Evolutionary conservation across 306 rosid genomes (phyloP).

Genomic region (Begonia fuchsioides): DNA sequence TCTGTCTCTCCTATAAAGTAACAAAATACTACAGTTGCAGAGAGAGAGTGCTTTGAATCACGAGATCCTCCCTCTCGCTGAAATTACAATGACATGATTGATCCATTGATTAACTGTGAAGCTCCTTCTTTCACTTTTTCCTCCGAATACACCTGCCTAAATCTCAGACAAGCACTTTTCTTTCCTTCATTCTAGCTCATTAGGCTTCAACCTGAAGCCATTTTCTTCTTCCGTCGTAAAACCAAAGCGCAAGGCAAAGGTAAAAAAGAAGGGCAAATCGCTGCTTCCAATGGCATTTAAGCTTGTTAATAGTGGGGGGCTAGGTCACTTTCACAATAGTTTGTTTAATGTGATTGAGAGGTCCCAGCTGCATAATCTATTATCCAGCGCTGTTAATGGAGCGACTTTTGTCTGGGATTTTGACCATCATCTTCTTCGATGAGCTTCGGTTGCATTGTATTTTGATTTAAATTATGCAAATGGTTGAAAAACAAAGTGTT

Average conservation of each 20-base stretch:
- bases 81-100: conserved; percentile 55
- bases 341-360: too few relatives aligned
- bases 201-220: too few relatives aligned
- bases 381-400: background rate
- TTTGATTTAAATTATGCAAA: background rate
- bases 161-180: too few relatives aligned
- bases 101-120: conserved; percentile 33
- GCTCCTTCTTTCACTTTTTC: conserved; percentile 7
- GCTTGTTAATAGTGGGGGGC: too few relatives aligned
- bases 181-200: too few relatives aligned
- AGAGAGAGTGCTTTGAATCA: conserved; percentile 14
- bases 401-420: background rate
- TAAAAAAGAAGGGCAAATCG: too few relatives aligned
- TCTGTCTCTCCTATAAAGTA: conserved; percentile 37
- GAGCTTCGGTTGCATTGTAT: conserved; percentile 17
- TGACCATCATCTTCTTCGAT: too few relatives aligned
- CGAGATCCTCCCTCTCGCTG: conserved; percentile 30
- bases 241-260: too few relatives aligned
- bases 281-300: too few relatives aligned
- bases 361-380: background rate
- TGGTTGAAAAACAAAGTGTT: conserved; percentile 1
- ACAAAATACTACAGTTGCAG: conserved; percentile 24
- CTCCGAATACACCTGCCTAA: background rate
- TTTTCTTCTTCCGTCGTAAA: too few relatives aligned
- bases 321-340: background rate